A percentile compares a stretch with the other conserved stretches of the same genome.
phyloP scores from a whole-genome alignment of 2,329 filamentous ascomycete species.

The Chaetomium strumarium region DNA sequence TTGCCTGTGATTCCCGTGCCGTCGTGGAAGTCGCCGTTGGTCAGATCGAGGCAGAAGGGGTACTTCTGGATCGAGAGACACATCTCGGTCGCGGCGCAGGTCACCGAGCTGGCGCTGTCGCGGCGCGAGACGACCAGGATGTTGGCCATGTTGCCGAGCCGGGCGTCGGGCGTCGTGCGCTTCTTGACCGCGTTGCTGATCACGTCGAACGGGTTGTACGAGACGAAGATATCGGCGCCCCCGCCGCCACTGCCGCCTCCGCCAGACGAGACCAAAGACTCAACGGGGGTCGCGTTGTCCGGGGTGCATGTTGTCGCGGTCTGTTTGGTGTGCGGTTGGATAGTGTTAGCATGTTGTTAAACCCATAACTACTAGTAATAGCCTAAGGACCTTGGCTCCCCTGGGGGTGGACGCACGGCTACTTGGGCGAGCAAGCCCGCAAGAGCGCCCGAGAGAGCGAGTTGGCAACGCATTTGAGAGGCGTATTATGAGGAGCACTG shows the following conservation, averaged over 20 bases:
- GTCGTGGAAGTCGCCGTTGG: slow-evolving; percentile 4
- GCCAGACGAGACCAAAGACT: not conserved
- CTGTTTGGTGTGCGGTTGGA: not conserved
- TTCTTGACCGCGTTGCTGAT: slow-evolving; percentile 3
- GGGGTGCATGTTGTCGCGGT: not conserved
- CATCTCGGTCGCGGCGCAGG: not conserved
- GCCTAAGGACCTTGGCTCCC: too few relatives aligned
- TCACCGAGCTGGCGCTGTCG: not conserved
- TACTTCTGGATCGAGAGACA: not conserved
- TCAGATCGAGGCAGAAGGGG: not conserved
- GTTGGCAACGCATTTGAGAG: not conserved
- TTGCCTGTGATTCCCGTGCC: slow-evolving; percentile 2
- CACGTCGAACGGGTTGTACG: not conserved
- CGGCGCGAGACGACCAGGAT: not conserved
- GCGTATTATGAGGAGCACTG: too few relatives aligned
- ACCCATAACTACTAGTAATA: too few relatives aligned
- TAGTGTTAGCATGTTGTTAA: not conserved
- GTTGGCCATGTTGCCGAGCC: slow-evolving; percentile 2
- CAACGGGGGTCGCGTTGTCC: not conserved
- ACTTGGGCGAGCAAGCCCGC: not conserved
- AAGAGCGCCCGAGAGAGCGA: not conserved
- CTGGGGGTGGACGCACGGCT: not conserved
- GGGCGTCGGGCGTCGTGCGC: slow-evolving; percentile 2
- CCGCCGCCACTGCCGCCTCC: slow-evolving; percentile 5
- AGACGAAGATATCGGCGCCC: not conserved